Evolutionary conservation across 495 filamentous ascomycete species (phyloP).

Genomic region (Clohesyomyces aquaticus): DNA sequence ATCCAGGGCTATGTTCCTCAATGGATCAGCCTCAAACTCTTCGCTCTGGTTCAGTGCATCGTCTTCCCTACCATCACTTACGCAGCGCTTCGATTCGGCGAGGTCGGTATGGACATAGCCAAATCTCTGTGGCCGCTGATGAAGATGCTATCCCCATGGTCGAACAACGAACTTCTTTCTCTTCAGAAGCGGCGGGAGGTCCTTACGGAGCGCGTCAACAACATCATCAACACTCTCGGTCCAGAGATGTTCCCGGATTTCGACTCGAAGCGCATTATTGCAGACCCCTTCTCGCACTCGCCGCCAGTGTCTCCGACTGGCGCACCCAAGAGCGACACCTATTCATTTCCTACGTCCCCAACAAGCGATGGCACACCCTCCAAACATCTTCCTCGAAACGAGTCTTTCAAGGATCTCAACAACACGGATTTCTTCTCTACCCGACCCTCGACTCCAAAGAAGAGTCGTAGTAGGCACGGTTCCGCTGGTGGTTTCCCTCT

Average conservation of each 20-base stretch:
- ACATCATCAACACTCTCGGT: conserved; percentile 91
- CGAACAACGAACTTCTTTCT: conserved; percentile 79
- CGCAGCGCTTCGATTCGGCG: conserved; percentile 91
- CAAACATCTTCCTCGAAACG: conserved; percentile 76
- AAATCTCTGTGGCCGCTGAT: conserved; percentile 91
- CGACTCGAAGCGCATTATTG: conserved; percentile 77
- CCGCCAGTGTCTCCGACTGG: conserved; percentile 25
- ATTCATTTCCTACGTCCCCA: conserved; percentile 27
- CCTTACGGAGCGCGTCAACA: conserved; percentile 80
- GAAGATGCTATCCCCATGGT: conserved; percentile 83
- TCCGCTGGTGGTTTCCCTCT: conserved; percentile 68
- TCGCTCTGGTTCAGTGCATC: conserved; percentile 67
- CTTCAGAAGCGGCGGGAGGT: conserved; percentile 73
- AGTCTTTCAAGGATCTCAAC: conserved; percentile 87
- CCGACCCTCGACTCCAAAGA: conserved; percentile 69
- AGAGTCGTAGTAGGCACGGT: conserved; percentile 72
- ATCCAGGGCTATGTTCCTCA: conserved; percentile 77
- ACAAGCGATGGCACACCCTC: conserved; percentile 4
- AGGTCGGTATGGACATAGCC: conserved; percentile 96
- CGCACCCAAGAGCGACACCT: conserved; percentile 19
- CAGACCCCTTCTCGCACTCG: conserved; percentile 58
- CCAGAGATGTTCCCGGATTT: conserved; percentile 98
- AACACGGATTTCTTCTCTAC: conserved; percentile 87
- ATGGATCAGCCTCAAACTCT: conserved; percentile 80
- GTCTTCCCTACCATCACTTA: conserved; percentile 90